Conservation (phyloP, 2,329 filamentous ascomycete species). For the Phyllosticta citriasiana region DNA sequence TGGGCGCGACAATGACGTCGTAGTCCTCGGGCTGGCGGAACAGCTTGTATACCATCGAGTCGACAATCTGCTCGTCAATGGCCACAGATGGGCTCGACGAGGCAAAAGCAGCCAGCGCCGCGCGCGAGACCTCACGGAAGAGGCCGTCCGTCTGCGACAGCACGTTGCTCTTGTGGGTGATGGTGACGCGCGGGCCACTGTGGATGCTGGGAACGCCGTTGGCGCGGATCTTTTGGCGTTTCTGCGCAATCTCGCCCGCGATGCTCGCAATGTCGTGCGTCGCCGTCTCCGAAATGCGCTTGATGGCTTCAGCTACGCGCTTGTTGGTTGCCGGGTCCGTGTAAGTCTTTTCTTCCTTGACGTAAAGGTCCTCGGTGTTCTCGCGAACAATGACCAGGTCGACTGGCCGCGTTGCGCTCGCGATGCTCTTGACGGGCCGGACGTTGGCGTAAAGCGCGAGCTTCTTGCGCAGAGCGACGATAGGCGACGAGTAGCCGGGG, state of each 20-base stretch:
- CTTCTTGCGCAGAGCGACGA: constrained; percentile 90
- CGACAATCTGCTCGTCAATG: constrained; percentile 96
- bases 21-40: constrained; percentile 93
- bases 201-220: constrained; percentile 51
- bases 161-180: constrained; percentile 98
- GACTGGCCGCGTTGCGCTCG: constrained; percentile 55
- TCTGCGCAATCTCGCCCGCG: constrained; percentile 87
- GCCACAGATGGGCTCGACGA: constrained; percentile 49
- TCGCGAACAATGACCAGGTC: constrained; percentile 98
- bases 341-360: constrained; percentile 88
- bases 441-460: constrained; percentile 97
- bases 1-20: constrained; percentile 96
- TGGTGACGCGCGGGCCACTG: constrained; percentile 67
- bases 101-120: constrained; percentile 55
- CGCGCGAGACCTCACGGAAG: constrained; percentile 72
- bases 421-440: constrained; percentile 79
- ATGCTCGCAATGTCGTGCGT: constrained; percentile 80
- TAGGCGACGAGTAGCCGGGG: constrained; percentile 91
- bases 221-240: constrained; percentile 70
- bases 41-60: constrained; percentile 99
- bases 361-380: constrained; percentile 97
- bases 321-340: constrained; percentile 62
- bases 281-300: constrained; percentile 85
- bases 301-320: constrained; percentile 84
- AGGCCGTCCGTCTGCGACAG: constrained; percentile 92